Percentiles rank a stretch among this genome's conserved stretches.
These are phyloP conservation scores for Coemansia sp. DNA, from an alignment of 192 early-diverging fungal species.

Conservation along the genomic window DNA sequence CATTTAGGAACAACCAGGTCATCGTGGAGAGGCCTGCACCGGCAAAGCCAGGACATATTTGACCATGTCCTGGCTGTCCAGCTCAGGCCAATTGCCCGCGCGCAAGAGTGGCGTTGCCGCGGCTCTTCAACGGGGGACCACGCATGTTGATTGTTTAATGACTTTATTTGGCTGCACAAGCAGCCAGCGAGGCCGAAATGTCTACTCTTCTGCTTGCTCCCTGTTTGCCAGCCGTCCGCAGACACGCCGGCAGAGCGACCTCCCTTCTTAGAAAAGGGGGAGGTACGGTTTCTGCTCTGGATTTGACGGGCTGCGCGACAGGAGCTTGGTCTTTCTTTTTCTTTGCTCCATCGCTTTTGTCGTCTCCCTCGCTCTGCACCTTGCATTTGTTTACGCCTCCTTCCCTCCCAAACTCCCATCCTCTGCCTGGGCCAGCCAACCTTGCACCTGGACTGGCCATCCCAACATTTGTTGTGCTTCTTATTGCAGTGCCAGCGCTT, in stretches of 20 bases:
- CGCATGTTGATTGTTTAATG: background rate
- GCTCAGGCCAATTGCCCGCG: background rate
- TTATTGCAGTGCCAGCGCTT: background rate
- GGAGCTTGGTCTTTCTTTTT: background rate
- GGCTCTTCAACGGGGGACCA: background rate
- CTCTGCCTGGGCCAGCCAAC: constrained; percentile 1
- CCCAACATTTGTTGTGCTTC: background rate
- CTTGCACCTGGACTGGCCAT: constrained; percentile 1
- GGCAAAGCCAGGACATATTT: too few species aligned
- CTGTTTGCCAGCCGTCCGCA: background rate
- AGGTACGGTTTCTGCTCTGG: background rate
- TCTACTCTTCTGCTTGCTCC: background rate
- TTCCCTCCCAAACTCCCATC: constrained; percentile 1
- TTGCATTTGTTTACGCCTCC: constrained; percentile 12
- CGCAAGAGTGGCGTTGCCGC: constrained; percentile 2
- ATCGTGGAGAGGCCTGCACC: too few species aligned
- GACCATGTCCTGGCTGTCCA: too few species aligned
- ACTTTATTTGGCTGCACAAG: background rate
- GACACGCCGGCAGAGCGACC: background rate
- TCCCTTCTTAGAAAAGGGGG: background rate
- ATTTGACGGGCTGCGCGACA: too few species aligned
- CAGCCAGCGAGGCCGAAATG: background rate
- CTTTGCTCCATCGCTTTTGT: background rate
- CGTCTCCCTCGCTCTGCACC: background rate
- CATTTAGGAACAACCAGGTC: too few species aligned